Base-by-base conservation (phyloP, 78 protist genomes). In the Goniomonas avonlea region DNA sequence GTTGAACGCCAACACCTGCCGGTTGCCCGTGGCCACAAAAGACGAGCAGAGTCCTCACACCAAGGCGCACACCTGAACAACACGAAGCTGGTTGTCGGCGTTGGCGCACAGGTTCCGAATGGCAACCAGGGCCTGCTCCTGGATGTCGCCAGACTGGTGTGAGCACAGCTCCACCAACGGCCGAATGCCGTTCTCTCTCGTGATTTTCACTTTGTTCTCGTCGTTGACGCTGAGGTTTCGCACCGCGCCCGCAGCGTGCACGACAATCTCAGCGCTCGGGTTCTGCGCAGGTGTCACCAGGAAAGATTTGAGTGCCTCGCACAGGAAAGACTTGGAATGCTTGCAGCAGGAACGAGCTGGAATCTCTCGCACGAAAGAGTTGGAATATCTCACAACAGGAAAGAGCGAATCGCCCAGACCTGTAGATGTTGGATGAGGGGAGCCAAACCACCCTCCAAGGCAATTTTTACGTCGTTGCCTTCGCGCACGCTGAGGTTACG, bases 71-170 rank as follows among this genome's bases (percentile, higher is more conserved):
- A n/a, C n/a, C n/a, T n/a, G n/a, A n/a, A n/a, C n/a, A n/a, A n/a
- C n/a, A n/a, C n/a, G n/a, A n/a, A n/a, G n/a, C 56, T 68, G 75
- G 75, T 68, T 68, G 59, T 68, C 75, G 39, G 58, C 21, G 75
- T 68, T 68, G 56, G 75, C 75, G 56, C 75, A 68, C 58, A 68
- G 56, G 75, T 68, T 68, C n/a, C 75, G 75, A 27, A 68, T 48
- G 40, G 75, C 75, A 34, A 68, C 43, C 32, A 68, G 59, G 3
- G 75, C 48, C 75, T 68, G 75, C 75, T 68, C 75, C 34, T 68
- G 75, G 48, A 68, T 68, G 59, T 68, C 75, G 35, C 23, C 37
- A 27, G 27, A 48, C n/a, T 48, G 5, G 18, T 27, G n/a, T 5
- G 55, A 41, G 8, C 38, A 34, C 38, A 68, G 75, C 56, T 68